Percentiles rank a stretch among this genome's conserved stretches.
Evolutionary conservation across 306 rosid species (phyloP).

Genomic region (Rosa persica): DNA sequence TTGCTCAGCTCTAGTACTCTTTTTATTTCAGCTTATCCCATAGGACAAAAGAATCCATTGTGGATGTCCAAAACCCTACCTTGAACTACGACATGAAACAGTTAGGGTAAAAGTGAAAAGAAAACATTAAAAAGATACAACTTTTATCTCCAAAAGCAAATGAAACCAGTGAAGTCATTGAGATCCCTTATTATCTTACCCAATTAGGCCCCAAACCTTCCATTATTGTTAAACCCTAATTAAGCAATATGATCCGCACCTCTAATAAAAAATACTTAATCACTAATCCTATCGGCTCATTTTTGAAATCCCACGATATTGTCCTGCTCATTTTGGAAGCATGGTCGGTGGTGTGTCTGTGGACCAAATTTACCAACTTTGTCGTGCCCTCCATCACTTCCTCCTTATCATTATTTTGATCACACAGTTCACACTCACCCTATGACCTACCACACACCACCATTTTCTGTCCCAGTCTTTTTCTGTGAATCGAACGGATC

Average conservation of each 20-base stretch:
- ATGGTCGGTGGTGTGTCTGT: constrained; percentile 48
- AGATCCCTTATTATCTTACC: neutral
- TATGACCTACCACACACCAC: constrained; percentile 45
- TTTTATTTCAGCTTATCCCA: neutral
- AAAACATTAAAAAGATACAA: neutral
- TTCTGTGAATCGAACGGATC: constrained; percentile 14
- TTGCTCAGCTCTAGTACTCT: neutral
- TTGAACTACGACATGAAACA: neutral
- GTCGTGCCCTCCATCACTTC: constrained; percentile 35
- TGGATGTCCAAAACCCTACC: neutral
- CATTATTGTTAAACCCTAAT: neutral
- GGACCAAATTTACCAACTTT: constrained; percentile 31
- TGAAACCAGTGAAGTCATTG: neutral
- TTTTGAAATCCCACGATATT: constrained; percentile 17
- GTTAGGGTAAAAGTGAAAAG: neutral
- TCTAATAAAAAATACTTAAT: neutral
- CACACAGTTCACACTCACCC: constrained; percentile 17
- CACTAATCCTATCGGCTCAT: constrained; percentile 27
- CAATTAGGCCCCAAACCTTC: neutral
- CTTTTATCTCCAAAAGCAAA: neutral
- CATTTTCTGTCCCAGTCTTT: neutral
- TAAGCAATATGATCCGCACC: neutral
- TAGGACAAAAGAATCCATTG: neutral
- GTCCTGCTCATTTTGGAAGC: constrained; percentile 16
- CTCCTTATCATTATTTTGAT: constrained; percentile 32